Evolutionary conservation across 768 basidiomycete genomes (phyloP).

Genomic region (Sporobolomyces phaffii): DNA sequence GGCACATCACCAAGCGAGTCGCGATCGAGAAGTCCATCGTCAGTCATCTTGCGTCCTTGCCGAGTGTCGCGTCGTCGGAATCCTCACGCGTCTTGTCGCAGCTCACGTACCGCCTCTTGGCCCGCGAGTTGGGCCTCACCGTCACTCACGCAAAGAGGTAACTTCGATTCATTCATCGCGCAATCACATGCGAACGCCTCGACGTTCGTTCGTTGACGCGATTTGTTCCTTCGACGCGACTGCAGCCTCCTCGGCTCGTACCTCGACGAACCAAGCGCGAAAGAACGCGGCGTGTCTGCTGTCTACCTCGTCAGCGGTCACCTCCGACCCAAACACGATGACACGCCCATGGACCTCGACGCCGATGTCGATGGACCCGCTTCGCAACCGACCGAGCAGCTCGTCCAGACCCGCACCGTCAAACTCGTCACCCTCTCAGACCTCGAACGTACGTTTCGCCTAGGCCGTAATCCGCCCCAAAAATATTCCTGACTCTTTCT

Average conservation of each 20-base stretch:
- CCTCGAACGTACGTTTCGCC: constrained; percentile 13
- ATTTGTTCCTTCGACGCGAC: not conserved
- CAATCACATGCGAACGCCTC: too few species aligned
- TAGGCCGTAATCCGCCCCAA: too few species aligned
- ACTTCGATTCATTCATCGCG: not conserved
- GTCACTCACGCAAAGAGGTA: constrained; percentile 22
- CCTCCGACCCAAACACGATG: too few species aligned
- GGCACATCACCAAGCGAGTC: constrained; percentile 25
- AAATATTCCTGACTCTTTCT: too few species aligned
- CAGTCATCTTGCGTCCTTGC: not conserved
- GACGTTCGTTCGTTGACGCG: not conserved
- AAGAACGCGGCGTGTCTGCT: constrained; percentile 15
- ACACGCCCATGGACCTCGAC: too few species aligned
- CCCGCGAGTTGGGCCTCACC: constrained; percentile 22
- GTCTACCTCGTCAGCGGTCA: constrained; percentile 22
- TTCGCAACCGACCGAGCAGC: too few species aligned
- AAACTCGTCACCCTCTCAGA: constrained; percentile 9
- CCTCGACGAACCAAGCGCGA: constrained; percentile 11
- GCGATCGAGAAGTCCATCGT: constrained; percentile 21
- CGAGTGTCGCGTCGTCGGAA: not conserved
- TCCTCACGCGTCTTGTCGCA: not conserved
- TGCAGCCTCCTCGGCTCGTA: constrained; percentile 2
- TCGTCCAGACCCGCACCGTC: constrained; percentile 1
- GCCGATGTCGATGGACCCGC: not conserved
- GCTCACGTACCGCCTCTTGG: constrained; percentile 26